These are phyloP conservation scores for Aphanomyces astaci DNA, from an alignment of 352 stramenopile species.

Conservation along the genomic window DNA sequence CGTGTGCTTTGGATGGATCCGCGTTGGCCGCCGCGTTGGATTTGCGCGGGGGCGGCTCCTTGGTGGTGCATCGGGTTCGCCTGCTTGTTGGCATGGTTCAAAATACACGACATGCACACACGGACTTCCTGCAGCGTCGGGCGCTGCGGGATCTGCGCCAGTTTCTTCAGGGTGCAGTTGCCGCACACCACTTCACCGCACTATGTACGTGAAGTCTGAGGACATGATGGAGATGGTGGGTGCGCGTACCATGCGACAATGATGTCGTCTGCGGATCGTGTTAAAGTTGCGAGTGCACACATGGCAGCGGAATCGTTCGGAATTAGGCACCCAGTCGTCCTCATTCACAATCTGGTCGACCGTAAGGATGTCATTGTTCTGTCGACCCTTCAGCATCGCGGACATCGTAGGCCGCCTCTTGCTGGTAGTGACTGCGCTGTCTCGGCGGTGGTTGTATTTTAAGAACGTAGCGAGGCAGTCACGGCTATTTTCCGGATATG, in stretches of 20 bases:
- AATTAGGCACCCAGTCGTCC: slow-evolving; percentile 84
- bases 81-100: slow-evolving; percentile 73
- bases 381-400: not conserved
- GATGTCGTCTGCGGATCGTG: not conserved
- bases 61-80: slow-evolving; percentile 40
- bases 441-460: not conserved
- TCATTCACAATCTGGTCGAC: slow-evolving; percentile 49
- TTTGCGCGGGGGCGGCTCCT: slow-evolving; percentile 30
- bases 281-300: slow-evolving; percentile 8
- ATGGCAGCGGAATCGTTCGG: slow-evolving; percentile 70
- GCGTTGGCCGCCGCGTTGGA: not conserved
- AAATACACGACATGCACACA: slow-evolving; percentile 86
- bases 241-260: slow-evolving; percentile 20
- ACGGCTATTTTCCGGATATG: not conserved
- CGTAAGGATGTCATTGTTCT: slow-evolving; percentile 10
- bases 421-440: not conserved
- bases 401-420: not conserved
- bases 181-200: slow-evolving; percentile 82
- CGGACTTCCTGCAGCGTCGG: slow-evolving; percentile 73
- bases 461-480: not conserved
- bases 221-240: not conserved
- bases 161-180: slow-evolving; percentile 84
- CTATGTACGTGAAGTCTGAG: slow-evolving; percentile 24
- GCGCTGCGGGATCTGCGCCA: slow-evolving; percentile 75
- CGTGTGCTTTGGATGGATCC: not conserved